Evolutionary conservation across 306 rosid genomes (phyloP).

Genomic region (Heteromeles arbutifolia): DNA sequence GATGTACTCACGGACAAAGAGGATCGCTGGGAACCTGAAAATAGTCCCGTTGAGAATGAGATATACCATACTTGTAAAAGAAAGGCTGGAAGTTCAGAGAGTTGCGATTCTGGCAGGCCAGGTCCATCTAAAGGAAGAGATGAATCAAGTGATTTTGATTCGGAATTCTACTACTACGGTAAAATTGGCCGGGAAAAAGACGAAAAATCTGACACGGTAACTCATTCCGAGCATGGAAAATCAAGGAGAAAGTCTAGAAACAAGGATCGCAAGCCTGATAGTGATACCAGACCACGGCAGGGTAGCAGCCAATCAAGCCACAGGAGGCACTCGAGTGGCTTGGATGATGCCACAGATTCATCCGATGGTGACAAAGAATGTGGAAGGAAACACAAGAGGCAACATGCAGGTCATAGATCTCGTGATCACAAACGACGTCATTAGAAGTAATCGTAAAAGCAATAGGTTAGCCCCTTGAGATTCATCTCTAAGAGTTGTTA

Average conservation of each 20-base stretch:
- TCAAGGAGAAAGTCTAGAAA: background rate
- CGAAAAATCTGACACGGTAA: background rate
- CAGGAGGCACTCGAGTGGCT: background rate
- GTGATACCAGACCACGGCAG: background rate
- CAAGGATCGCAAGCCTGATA: background rate
- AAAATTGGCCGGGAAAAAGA: background rate
- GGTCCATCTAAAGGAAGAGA: background rate
- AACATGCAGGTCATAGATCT: background rate
- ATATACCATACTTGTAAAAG: background rate
- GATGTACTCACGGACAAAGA: background rate
- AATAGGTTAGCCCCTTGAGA: background rate
- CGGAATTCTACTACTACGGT: background rate
- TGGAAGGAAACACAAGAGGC: background rate
- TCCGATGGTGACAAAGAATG: constrained; percentile 2
- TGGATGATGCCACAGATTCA: background rate
- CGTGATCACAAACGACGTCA: background rate
- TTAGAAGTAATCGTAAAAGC: background rate
- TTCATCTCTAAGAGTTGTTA: background rate
- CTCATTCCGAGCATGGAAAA: background rate
- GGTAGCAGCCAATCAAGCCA: background rate
- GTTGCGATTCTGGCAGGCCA: background rate
- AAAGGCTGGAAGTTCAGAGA: background rate
- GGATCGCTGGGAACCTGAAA: constrained; percentile 26
- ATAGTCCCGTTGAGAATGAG: background rate
- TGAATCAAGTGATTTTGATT: background rate